Conservation (phyloP, 768 basidiomycete species). For the Neoboletus subvelutipes region DNA sequence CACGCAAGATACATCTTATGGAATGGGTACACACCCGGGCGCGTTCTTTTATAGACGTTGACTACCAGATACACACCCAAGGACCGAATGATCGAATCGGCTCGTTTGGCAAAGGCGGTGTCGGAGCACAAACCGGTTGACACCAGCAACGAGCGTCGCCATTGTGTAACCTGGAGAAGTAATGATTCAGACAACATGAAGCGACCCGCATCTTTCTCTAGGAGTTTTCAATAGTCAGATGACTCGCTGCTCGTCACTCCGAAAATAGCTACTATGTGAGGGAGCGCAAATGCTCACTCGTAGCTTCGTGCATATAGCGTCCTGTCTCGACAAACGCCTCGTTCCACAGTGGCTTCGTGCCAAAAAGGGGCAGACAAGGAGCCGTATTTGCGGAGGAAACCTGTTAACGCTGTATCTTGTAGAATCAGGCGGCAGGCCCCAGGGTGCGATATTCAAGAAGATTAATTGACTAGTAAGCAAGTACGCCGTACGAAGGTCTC, state of each 20-base stretch:
- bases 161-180: neutral
- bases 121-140: neutral
- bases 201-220: neutral
- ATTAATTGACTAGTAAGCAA: neutral
- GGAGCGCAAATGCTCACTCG: neutral
- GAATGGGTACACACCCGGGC: neutral
- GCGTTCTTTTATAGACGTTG: neutral
- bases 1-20: neutral
- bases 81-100: too few relatives aligned
- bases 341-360: neutral
- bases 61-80: neutral
- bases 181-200: neutral
- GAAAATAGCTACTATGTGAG: neutral
- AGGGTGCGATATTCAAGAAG: too few relatives aligned
- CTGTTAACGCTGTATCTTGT: neutral
- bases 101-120: neutral
- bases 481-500: neutral
- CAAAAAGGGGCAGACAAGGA: neutral
- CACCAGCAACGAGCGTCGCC: neutral
- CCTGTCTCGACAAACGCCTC: neutral
- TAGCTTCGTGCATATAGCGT: neutral
- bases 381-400: neutral
- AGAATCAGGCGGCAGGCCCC: too few relatives aligned
- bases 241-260: neutral
- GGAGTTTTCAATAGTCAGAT: neutral